Percentiles rank a stretch among this genome's conserved stretches.
Evolutionary conservation across 2,329 filamentous ascomycete species (phyloP).

Genomic region (Alternaria infectoria): DNA sequence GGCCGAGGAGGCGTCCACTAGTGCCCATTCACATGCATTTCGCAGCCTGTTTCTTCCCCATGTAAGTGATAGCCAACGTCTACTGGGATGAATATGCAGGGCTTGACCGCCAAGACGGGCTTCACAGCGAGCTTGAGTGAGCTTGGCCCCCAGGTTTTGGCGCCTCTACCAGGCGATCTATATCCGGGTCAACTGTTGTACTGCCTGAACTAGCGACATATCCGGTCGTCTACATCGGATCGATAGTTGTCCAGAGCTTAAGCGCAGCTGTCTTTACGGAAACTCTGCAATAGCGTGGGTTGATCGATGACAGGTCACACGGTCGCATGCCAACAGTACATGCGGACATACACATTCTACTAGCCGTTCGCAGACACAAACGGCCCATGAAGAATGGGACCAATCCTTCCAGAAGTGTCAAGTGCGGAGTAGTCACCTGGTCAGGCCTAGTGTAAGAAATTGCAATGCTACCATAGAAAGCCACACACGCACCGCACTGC

Average conservation of each 20-base stretch:
- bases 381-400: slow-evolving; percentile 21
- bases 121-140: slow-evolving; percentile 31
- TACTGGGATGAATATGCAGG: slow-evolving; percentile 28
- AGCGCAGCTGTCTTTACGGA: slow-evolving; percentile 4
- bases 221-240: slow-evolving; percentile 16
- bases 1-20: slow-evolving; percentile 21
- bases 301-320: slow-evolving; percentile 10
- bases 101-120: slow-evolving; percentile 23
- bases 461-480: slow-evolving; percentile 46
- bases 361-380: slow-evolving; percentile 11
- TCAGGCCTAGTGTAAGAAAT: slow-evolving; percentile 30
- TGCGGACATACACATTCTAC: slow-evolving; percentile 10
- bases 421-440: slow-evolving; percentile 37
- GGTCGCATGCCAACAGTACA: slow-evolving; percentile 18
- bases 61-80: slow-evolving; percentile 29
- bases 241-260: slow-evolving; percentile 7
- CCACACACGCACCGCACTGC: slow-evolving; percentile 37
- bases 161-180: slow-evolving; percentile 29
- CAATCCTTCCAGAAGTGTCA: slow-evolving; percentile 43
- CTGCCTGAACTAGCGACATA: slow-evolving; percentile 26
- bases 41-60: slow-evolving; percentile 33
- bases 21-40: slow-evolving; percentile 19
- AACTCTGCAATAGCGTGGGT: background rate
- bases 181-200: slow-evolving; percentile 41
- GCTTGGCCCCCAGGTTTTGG: slow-evolving; percentile 42